Percentiles rank a stretch among this genome's conserved stretches.
Conservation (phyloP, 352 stramenopile genomes). For the Phytophthora pinifolia region DNA sequence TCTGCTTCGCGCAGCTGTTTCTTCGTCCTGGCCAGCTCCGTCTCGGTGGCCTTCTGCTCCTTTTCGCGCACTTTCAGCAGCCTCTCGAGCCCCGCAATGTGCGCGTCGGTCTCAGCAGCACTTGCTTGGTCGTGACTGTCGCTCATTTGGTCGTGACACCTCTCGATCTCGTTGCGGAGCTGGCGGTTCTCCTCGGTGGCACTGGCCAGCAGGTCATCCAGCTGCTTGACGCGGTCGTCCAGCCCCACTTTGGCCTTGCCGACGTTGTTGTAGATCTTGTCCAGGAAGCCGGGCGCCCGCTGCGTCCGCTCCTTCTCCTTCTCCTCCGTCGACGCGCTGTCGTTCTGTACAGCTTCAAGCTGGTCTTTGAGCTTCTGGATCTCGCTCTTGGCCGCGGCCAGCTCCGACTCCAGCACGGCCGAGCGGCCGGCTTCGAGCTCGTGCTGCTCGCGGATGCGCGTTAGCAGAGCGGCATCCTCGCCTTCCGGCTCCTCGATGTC, state of each 20-base stretch:
- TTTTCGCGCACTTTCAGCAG: conserved; percentile 29
- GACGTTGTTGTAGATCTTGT: conserved; percentile 81
- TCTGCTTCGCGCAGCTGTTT: conserved; percentile 32
- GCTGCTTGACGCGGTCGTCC: conserved; percentile 68
- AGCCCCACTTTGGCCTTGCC: conserved; percentile 76
- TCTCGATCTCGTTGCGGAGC: conserved; percentile 41
- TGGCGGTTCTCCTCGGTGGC: conserved; percentile 54
- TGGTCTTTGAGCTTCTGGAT: conserved; percentile 35
- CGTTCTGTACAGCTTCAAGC: conserved; percentile 30
- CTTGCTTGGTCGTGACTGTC: conserved; percentile 10
- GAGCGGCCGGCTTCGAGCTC: conserved; percentile 35
- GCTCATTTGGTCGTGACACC: conserved; percentile 20
- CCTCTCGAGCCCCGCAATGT: conserved; percentile 23
- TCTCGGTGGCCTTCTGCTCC: conserved; percentile 17
- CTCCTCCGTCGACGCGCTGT: conserved; percentile 10
- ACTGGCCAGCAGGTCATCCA: conserved; percentile 44
- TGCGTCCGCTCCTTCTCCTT: conserved; percentile 16
- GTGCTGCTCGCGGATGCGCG: conserved; percentile 38
- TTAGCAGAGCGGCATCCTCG: conserved; percentile 31
- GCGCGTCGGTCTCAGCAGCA: conserved; percentile 10
- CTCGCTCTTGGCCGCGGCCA: conserved; percentile 39
- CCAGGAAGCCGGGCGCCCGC: conserved; percentile 50
- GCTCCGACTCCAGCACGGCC: conserved; percentile 35
- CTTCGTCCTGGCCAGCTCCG: conserved; percentile 22
- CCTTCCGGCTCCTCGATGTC: conserved; percentile 52